Conservation (phyloP, 805 yeast species). For the Candida incommunis region DNA sequence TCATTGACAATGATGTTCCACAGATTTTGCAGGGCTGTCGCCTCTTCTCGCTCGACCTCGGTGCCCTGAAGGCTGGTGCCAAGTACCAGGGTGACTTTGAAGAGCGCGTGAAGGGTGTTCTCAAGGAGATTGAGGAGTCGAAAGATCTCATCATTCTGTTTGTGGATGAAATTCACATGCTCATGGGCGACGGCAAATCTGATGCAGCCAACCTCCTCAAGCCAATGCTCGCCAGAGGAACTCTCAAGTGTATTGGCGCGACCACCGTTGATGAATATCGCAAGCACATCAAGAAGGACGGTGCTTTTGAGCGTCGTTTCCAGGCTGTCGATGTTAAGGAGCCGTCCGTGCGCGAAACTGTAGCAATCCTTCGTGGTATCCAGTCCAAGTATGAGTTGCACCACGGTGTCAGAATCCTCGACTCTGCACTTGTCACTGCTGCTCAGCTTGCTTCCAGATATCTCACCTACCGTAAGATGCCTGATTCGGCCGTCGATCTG, state of each 20-base stretch:
- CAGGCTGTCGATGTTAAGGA: constrained; percentile 95
- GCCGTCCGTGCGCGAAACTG: constrained; percentile 82
- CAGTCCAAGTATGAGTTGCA: constrained; percentile 93
- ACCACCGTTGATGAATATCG: constrained; percentile 89
- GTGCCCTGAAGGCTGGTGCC: constrained; percentile 97
- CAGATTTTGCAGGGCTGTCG: constrained; percentile 67
- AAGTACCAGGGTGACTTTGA: constrained; percentile 98
- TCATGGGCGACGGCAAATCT: constrained; percentile 97
- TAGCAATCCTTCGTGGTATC: constrained; percentile 90
- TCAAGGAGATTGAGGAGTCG: constrained; percentile 84
- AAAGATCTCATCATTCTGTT: constrained; percentile 76
- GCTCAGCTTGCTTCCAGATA: constrained; percentile 91
- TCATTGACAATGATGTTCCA: constrained; percentile 92
- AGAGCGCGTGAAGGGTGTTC: constrained; percentile 93
- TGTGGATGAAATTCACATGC: constrained; percentile 97
- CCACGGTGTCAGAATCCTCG: constrained; percentile 93
- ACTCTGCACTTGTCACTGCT: constrained; percentile 85
- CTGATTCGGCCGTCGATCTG: constrained; percentile 93
- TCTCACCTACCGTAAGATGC: constrained; percentile 86
- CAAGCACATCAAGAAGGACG: constrained; percentile 89
- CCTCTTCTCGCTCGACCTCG: constrained; percentile 80
- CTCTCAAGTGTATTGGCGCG: constrained; percentile 88
- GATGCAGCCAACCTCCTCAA: constrained; percentile 94
- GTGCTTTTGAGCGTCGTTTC: constrained; percentile 92
- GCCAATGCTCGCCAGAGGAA: constrained; percentile 89